Percentiles rank a stretch among this genome's conserved stretches.
Evolutionary conservation across 257 asterid species (phyloP).

Genomic region (Leptodermis oblonga): DNA sequence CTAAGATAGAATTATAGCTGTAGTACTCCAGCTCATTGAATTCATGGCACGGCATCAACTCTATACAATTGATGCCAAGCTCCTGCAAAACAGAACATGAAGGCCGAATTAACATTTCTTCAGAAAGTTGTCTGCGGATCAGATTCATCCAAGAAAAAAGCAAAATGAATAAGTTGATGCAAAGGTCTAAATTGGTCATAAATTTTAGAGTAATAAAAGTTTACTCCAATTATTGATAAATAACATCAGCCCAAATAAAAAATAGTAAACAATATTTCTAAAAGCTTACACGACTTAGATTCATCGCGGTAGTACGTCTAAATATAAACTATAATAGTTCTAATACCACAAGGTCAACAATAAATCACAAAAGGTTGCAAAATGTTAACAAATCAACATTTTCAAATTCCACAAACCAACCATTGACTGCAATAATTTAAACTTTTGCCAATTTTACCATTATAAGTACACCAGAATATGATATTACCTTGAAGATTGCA

Average conservation of each 20-base stretch:
- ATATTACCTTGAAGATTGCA: background rate
- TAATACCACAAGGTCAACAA: background rate
- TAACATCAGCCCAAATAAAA: background rate
- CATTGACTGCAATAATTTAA: background rate
- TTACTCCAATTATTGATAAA: background rate
- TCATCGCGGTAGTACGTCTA: no score
- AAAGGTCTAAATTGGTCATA: background rate
- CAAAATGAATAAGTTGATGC: background rate
- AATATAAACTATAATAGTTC: background rate
- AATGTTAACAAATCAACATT: background rate
- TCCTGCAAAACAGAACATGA: constrained; percentile 50
- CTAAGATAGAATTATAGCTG: constrained; percentile 85
- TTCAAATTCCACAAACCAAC: background rate
- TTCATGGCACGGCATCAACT: constrained; percentile 99
- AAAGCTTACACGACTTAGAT: no score
- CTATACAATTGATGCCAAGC: constrained; percentile 96
- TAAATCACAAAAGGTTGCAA: background rate
- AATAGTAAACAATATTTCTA: background rate
- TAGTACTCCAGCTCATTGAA: constrained; percentile 95
- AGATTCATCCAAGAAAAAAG: background rate
- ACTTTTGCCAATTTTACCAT: background rate
- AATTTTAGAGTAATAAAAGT: background rate
- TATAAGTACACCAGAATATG: background rate
- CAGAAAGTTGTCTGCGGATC: background rate
- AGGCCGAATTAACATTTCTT: background rate